Conservation (phyloP, 495 filamentous ascomycete species). For the Aspergillus heteromorphus region DNA sequence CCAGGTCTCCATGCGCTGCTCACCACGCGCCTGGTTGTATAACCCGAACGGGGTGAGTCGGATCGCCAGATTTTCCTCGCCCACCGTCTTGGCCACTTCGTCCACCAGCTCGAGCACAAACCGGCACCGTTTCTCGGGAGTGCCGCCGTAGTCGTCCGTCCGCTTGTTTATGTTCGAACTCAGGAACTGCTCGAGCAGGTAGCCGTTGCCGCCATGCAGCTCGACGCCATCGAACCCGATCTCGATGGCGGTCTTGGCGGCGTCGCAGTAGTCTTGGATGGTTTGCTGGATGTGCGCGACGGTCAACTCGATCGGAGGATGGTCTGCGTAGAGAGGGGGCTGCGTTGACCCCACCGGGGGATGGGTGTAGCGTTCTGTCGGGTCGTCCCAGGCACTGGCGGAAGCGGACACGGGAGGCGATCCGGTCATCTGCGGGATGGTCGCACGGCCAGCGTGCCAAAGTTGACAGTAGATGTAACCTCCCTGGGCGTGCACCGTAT, state of each 20-base stretch:
- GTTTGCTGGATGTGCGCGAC: constrained; percentile 36
- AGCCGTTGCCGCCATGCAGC: constrained; percentile 47
- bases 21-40: constrained; percentile 44
- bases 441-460: constrained; percentile 48
- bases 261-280: constrained; percentile 16
- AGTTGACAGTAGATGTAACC: constrained; percentile 50
- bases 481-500: constrained; percentile 50
- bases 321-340: constrained; percentile 37
- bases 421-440: constrained; percentile 40
- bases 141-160: constrained; percentile 45
- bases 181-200: constrained; percentile 47
- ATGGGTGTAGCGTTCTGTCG: constrained; percentile 33
- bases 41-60: constrained; percentile 42
- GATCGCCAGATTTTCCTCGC: constrained; percentile 18
- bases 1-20: constrained; percentile 49
- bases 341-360: constrained; percentile 28
- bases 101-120: constrained; percentile 42
- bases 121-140: constrained; percentile 39
- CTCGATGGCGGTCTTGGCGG: constrained; percentile 28
- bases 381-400: constrained; percentile 36
- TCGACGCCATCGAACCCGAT: constrained; percentile 46
- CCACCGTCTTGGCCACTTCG: constrained; percentile 22
- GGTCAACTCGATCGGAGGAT: constrained; percentile 43
- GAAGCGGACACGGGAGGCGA: constrained; percentile 32
- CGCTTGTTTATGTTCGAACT: constrained; percentile 41